These are phyloP conservation scores for Trichophyton verrucosum DNA, from an alignment of 2,329 filamentous ascomycete genomes.

Conservation along the genomic window DNA sequence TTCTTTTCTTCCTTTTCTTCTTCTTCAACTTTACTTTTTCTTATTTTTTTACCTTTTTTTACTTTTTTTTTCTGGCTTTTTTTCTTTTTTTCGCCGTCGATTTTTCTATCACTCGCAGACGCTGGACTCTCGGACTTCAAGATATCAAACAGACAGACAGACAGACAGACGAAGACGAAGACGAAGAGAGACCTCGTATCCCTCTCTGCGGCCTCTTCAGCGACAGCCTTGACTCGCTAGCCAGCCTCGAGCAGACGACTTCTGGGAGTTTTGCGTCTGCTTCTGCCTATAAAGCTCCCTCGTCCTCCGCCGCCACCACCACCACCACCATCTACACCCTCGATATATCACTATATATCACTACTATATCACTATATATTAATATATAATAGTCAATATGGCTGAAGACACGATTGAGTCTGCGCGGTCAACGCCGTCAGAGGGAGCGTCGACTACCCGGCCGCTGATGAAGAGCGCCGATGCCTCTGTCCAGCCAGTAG, in stretches of 20 bases:
- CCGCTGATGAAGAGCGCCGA: slow-evolving; percentile 1
- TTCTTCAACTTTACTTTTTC: not conserved
- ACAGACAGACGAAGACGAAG: no score
- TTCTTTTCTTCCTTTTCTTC: not conserved
- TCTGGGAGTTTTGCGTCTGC: slow-evolving; percentile 47
- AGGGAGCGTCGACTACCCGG: not conserved
- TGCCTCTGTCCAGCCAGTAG: not conserved
- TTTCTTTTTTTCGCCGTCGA: not conserved
- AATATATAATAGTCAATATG: no score
- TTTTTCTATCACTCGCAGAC: slow-evolving; percentile 3
- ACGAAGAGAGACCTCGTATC: not conserved
- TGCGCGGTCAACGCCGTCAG: not conserved
- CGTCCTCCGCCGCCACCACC: no score
- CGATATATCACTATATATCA: not conserved
- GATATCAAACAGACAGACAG: no score
- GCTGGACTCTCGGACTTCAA: no score
- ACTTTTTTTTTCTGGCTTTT: not conserved
- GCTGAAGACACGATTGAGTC: not conserved
- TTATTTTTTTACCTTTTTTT: not conserved
- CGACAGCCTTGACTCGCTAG: not conserved
- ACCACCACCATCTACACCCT: not conserved
- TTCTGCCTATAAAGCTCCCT: slow-evolving; percentile 37
- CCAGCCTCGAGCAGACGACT: slow-evolving; percentile 34
- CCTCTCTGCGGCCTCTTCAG: not conserved
- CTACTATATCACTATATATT: not conserved